Base-by-base conservation (phyloP, 2,329 filamentous ascomycete genomes). In the Xylaria sp. region DNA sequence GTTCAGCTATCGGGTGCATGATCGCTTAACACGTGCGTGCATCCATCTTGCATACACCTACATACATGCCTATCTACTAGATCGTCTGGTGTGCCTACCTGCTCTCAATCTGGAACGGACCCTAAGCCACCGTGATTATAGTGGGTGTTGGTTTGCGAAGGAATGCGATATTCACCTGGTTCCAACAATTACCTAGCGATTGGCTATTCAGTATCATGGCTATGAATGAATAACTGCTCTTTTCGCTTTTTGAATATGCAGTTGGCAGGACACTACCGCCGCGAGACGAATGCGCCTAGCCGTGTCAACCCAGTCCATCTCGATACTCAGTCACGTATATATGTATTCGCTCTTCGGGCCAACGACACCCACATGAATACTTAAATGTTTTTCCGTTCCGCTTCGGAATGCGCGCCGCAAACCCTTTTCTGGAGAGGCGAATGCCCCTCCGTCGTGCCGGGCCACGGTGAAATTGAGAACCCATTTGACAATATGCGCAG, bases 21-120 rank as follows among this genome's bases (percentile, higher is more conserved):
- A 65, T 66, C 66, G 64, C 60, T 62, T 58, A 58, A 58, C 64
- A 59, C 63, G 46, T 67, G 63, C 63, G 46, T 67, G 63, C 69
- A 65, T 62, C 63, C 67, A 69, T 69, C 69, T 69, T 71, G 69
- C 69, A 71, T 71, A 59, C 58, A 63, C 59, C 56, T 60, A 64
- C 44, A 53, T 51, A 44, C 26, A 31, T 49, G 33, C 31, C 42
- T 56, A 57, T 20, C 51, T 46, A 33, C 51, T 46, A 33, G 26
- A 48, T 48, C 46, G 23, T 48, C 46, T 26, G 20, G 42, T 44
- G 42, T n/a, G 7, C 42, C 40, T 17, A 9, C 7, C 33, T n/a
- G 17, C 44, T 59, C 70, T 72, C 49, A 26, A 71, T 68, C 44
- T 28, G 68, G 70, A 69, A 69, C 69, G 67, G 69, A 63, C 57